Percentiles rank a stretch among this genome's conserved stretches.
Evolutionary conservation across 2,329 filamentous ascomycete genomes (phyloP).

Genomic region (Lomentospora prolificans): DNA sequence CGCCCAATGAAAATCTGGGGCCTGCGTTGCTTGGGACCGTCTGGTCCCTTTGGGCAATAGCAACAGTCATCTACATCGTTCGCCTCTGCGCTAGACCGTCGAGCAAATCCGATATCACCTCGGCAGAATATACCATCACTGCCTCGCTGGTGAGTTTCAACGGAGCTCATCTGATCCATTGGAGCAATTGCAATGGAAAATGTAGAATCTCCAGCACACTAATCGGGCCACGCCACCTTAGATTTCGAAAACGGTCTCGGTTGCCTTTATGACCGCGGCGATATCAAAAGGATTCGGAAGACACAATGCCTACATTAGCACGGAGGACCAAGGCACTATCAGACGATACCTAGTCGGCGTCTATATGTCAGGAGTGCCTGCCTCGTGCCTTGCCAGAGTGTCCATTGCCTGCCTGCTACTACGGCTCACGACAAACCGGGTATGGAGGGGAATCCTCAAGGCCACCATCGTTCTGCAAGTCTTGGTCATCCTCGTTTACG

Average conservation of each 20-base stretch:
- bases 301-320: not conserved
- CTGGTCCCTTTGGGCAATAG: not conserved
- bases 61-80: slow-evolving; percentile 1
- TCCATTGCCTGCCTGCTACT: slow-evolving; percentile 2
- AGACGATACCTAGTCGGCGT: not conserved
- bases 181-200: not conserved
- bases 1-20: not conserved
- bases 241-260: slow-evolving; percentile 2
- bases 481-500: not conserved
- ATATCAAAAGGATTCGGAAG: slow-evolving; percentile 1
- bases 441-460: not conserved
- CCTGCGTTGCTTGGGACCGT: not conserved
- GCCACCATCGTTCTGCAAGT: not conserved
- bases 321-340: not conserved
- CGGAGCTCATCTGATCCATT: not conserved
- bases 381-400: slow-evolving; percentile 1
- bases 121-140: slow-evolving; percentile 2
- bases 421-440: not conserved
- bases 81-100: not conserved
- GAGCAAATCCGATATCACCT: not conserved
- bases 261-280: slow-evolving; percentile 1
- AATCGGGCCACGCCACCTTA: not conserved
- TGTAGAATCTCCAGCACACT: not conserved
- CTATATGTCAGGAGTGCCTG: not conserved
- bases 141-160: not conserved